Evolutionary conservation across 768 basidiomycete genomes (phyloP).

Genomic region (Tubosaeta sp.): DNA sequence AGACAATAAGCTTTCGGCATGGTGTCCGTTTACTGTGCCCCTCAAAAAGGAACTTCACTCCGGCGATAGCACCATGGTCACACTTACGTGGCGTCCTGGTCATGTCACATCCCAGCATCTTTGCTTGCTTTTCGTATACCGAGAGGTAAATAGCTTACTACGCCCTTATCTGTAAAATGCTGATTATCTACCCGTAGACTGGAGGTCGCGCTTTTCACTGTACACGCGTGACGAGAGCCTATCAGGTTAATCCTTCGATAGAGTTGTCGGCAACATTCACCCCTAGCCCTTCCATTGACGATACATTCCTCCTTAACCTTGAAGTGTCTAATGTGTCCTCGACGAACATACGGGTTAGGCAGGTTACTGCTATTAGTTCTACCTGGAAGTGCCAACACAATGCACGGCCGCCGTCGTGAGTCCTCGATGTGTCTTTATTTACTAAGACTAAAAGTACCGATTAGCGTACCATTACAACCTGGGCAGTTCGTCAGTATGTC

Average conservation of each 20-base stretch:
- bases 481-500: constrained; percentile 45
- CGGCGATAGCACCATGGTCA: constrained; percentile 47
- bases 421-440: constrained; percentile 3
- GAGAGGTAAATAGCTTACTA: constrained; percentile 42
- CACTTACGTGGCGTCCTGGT: constrained; percentile 52
- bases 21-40: constrained; percentile 45
- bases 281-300: constrained; percentile 47
- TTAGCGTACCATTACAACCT: constrained; percentile 43
- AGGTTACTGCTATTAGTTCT: constrained; percentile 64
- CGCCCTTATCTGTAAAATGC: background rate
- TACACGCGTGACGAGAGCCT: constrained; percentile 48
- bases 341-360: constrained; percentile 44
- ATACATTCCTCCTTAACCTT: constrained; percentile 50
- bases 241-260: constrained; percentile 60
- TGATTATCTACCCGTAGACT: constrained; percentile 33
- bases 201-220: constrained; percentile 52
- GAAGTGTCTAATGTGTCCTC: constrained; percentile 52
- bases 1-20: constrained; percentile 48
- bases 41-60: constrained; percentile 39
- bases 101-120: constrained; percentile 47
- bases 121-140: constrained; percentile 61
- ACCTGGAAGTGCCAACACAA: constrained; percentile 55
- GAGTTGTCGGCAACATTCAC: constrained; percentile 46
- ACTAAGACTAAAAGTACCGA: constrained; percentile 7
- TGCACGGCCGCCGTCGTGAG: constrained; percentile 42